Conservation (phyloP, 805 yeast species). For the Cyberlindnera sargentensis region DNA sequence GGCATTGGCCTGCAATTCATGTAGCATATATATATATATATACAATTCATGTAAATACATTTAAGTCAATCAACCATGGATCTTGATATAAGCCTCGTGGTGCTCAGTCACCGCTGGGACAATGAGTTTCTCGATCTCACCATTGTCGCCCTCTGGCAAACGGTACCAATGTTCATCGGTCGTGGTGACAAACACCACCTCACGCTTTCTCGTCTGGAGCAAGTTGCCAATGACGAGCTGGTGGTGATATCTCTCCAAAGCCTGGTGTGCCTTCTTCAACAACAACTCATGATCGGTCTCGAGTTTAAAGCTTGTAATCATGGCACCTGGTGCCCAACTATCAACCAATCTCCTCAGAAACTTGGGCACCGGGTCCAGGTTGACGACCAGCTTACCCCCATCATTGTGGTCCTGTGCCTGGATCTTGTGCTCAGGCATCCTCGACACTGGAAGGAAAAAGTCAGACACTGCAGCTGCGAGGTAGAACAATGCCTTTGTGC, state of each 20-base stretch:
- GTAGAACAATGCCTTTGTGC: slow-evolving; percentile 63
- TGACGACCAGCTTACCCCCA: slow-evolving; percentile 70
- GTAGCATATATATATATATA: slow-evolving; percentile 20
- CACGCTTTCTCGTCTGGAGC: slow-evolving; percentile 78
- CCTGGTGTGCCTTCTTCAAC: slow-evolving; percentile 67
- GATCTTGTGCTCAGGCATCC: slow-evolving; percentile 89
- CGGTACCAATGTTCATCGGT: slow-evolving; percentile 41
- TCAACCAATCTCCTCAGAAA: slow-evolving; percentile 83
- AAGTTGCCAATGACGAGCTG: slow-evolving; percentile 93
- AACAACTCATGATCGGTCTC: slow-evolving; percentile 78
- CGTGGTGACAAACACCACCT: slow-evolving; percentile 76
- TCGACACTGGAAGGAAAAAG: slow-evolving; percentile 81
- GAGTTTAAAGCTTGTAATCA: slow-evolving; percentile 89
- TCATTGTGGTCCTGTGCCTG: slow-evolving; percentile 61
- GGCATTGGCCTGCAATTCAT: slow-evolving; percentile 57
- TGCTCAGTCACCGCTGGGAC: slow-evolving; percentile 66
- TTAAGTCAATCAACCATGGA: not conserved
- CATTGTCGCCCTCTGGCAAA: slow-evolving; percentile 36
- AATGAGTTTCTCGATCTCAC: slow-evolving; percentile 72
- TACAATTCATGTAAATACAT: not conserved
- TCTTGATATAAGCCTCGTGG: slow-evolving; percentile 33
- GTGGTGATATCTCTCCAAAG: slow-evolving; percentile 80
- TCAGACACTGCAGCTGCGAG: slow-evolving; percentile 98
- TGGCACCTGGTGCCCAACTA: slow-evolving; percentile 90
- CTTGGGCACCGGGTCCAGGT: slow-evolving; percentile 94